Percentiles rank a stretch among this genome's conserved stretches.
Conservation (phyloP, 2,329 filamentous ascomycete species). For the Aspergillus aculeatinus region DNA sequence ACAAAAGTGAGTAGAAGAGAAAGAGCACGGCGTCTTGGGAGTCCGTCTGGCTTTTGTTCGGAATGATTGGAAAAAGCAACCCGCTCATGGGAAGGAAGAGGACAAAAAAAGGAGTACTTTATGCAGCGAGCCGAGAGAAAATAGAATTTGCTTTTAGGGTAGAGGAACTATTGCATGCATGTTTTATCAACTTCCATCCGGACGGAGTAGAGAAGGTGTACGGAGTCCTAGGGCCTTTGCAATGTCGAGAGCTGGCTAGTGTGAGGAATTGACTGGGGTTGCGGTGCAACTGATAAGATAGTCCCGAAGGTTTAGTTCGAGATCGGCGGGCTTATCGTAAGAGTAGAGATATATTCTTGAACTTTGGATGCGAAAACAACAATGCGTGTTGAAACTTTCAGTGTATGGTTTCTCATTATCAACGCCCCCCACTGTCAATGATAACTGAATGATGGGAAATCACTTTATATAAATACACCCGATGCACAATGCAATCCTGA, state of each 20-base stretch:
- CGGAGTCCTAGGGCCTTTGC: too few relatives aligned
- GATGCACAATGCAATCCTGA: background rate
- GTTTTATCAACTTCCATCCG: background rate
- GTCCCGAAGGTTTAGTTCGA: too few relatives aligned
- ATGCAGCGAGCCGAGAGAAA: background rate
- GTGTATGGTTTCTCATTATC: background rate
- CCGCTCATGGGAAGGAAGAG: conserved; percentile 1
- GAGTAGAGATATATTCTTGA: background rate
- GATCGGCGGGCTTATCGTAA: too few relatives aligned
- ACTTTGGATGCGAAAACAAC: background rate
- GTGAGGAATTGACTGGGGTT: too few relatives aligned
- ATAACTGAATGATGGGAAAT: background rate
- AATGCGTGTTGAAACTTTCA: background rate
- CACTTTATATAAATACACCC: background rate
- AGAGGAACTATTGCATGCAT: background rate
- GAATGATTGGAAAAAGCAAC: conserved; percentile 19
- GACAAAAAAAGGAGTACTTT: conserved; percentile 4
- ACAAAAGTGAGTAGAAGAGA: conserved; percentile 10
- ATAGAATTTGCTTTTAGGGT: background rate
- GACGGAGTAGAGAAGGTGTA: too few relatives aligned
- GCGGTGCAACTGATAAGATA: too few relatives aligned
- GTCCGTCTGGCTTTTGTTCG: conserved; percentile 31
- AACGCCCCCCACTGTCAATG: background rate
- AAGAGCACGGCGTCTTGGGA: conserved; percentile 37
- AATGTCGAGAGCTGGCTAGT: too few relatives aligned